These are phyloP conservation scores for Fusarium humuli DNA, from an alignment of 2,329 filamentous ascomycete species.

Conservation along the genomic window DNA sequence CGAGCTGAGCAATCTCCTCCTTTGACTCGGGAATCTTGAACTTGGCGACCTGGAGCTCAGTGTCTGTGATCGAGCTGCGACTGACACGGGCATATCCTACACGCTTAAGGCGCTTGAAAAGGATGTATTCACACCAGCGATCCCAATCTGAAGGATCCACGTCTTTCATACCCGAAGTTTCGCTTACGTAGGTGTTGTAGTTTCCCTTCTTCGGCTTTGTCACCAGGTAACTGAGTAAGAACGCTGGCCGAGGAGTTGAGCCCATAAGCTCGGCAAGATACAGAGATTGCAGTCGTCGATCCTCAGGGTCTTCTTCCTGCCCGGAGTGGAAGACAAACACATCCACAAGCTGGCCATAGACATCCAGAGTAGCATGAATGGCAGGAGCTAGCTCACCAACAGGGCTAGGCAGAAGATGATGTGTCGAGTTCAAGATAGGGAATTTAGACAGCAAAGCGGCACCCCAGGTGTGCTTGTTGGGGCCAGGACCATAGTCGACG, in stretches of 20 bases:
- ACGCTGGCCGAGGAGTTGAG: slow-evolving; percentile 79
- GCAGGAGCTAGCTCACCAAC: slow-evolving; percentile 95
- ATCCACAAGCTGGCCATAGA: slow-evolving; percentile 89
- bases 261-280: slow-evolving; percentile 93
- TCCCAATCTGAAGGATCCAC: slow-evolving; percentile 96
- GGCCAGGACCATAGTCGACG: slow-evolving; percentile 94
- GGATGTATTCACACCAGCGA: slow-evolving; percentile 98
- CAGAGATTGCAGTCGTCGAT: slow-evolving; percentile 85
- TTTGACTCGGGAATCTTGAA: slow-evolving; percentile 81
- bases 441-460: slow-evolving; percentile 94
- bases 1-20: slow-evolving; percentile 62
- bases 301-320: slow-evolving; percentile 95
- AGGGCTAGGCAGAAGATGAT: slow-evolving; percentile 92
- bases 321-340: slow-evolving; percentile 99
- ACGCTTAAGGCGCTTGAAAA: slow-evolving; percentile 89
- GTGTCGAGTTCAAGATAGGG: slow-evolving; percentile 95
- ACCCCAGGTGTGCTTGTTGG: slow-evolving; percentile 99
- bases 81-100: slow-evolving; percentile 92
- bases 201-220: slow-evolving; percentile 92
- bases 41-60: slow-evolving; percentile 95
- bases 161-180: slow-evolving; percentile 90
- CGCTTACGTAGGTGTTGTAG: slow-evolving; percentile 94
- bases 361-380: slow-evolving; percentile 95
- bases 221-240: slow-evolving; percentile 92
- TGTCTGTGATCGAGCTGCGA: slow-evolving; percentile 93